Evolutionary conservation across 108 stramenopile genomes (phyloP).

Genomic region (Discostella stelligeroides): DNA sequence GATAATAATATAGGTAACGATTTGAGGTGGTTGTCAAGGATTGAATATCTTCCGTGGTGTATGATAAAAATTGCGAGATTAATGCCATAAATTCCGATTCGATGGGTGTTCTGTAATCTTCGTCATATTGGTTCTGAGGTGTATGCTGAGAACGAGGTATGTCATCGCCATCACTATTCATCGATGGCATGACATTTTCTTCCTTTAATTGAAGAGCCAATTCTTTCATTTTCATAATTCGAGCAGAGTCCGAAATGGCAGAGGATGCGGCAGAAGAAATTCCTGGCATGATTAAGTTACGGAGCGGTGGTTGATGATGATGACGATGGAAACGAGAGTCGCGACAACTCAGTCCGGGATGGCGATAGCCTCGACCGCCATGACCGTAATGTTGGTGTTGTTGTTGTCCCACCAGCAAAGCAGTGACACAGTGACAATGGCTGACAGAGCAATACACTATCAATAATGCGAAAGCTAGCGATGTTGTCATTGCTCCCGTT

Average conservation of each 20-base stretch:
- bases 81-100: constrained; percentile 45
- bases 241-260: constrained; percentile 3
- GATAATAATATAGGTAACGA: constrained; percentile 25
- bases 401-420: too few relatives aligned
- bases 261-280: not conserved
- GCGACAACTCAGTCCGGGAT: not conserved
- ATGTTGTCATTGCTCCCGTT: too few relatives aligned
- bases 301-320: too few relatives aligned
- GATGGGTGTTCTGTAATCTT: constrained; percentile 26
- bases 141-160: too few relatives aligned
- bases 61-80: constrained; percentile 34
- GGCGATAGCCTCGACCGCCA: not conserved
- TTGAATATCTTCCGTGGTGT: constrained; percentile 45
- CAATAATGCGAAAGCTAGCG: too few relatives aligned
- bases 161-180: not conserved
- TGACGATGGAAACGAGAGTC: too few relatives aligned
- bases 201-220: constrained; percentile 33
- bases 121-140: constrained; percentile 44
- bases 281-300: not conserved
- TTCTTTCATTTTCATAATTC: constrained; percentile 7
- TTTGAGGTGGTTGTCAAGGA: constrained; percentile 46
- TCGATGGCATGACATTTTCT: constrained; percentile 32
- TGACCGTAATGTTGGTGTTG: too few relatives aligned
- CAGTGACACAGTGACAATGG: too few relatives aligned
- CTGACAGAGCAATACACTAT: too few relatives aligned